Conservation (phyloP, 371 early-diverging fungal genomes). For the Lichtheimia corymbifera region DNA sequence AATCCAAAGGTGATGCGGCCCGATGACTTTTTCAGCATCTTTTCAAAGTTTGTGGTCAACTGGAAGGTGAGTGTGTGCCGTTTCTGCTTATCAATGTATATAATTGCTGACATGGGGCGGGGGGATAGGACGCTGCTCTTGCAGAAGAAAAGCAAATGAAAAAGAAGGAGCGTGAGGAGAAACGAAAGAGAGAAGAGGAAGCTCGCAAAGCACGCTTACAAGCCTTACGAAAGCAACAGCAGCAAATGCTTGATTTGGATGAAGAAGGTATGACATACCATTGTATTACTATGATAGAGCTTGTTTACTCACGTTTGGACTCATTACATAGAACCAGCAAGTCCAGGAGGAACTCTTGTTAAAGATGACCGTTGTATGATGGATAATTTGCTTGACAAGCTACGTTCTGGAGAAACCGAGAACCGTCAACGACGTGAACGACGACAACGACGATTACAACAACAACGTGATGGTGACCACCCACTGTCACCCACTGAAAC, state of each 20-base stretch:
- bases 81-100: neutral
- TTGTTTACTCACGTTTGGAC: neutral
- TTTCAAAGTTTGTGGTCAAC: slow-evolving; percentile 21
- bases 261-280: neutral
- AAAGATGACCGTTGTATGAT: slow-evolving; percentile 43
- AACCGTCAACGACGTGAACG: slow-evolving; percentile 28
- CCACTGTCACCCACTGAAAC: no score
- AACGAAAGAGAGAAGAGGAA: slow-evolving; percentile 28
- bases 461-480: neutral
- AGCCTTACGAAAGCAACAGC: neutral
- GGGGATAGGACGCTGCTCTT: slow-evolving; percentile 23
- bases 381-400: slow-evolving; percentile 43
- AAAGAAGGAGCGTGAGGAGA: slow-evolving; percentile 34
- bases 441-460: slow-evolving; percentile 4
- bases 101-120: neutral
- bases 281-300: neutral
- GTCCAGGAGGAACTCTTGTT: neutral
- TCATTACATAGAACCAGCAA: neutral
- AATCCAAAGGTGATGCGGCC: slow-evolving; percentile 36
- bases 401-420: slow-evolving; percentile 38
- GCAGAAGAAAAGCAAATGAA: slow-evolving; percentile 33
- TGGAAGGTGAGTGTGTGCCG: slow-evolving; percentile 23
- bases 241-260: neutral
- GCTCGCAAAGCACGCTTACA: slow-evolving; percentile 20
- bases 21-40: slow-evolving; percentile 33